Conservation (phyloP, 495 filamentous ascomycete genomes). For the Alectoria sarmentosa region DNA sequence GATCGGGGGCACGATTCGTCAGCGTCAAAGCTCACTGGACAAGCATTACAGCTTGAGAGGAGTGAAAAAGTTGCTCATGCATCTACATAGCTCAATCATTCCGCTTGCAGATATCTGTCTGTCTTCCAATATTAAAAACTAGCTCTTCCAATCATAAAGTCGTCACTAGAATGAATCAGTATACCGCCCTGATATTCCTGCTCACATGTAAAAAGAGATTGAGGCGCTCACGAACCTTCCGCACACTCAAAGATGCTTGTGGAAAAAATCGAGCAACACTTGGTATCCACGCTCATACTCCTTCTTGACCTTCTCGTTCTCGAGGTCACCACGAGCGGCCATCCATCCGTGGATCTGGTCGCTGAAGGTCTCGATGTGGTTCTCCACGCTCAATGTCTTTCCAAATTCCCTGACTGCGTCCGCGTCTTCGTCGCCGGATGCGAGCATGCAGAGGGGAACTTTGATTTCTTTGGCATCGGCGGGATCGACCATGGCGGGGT, state of each 20-base stretch:
- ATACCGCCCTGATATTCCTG: too few relatives aligned
- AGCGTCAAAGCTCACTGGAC: not conserved
- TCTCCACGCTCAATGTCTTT: slow-evolving; percentile 54
- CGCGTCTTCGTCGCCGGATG: slow-evolving; percentile 57
- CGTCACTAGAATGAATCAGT: too few relatives aligned
- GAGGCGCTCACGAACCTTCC: slow-evolving; percentile 8
- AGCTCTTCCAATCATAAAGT: not conserved
- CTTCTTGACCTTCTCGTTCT: slow-evolving; percentile 55
- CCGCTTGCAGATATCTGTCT: not conserved
- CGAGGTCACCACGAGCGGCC: slow-evolving; percentile 65
- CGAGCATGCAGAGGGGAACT: slow-evolving; percentile 58
- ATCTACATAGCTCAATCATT: not conserved
- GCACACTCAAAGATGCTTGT: slow-evolving; percentile 56
- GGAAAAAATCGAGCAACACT: slow-evolving; percentile 66
- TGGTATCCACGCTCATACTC: slow-evolving; percentile 80
- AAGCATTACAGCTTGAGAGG: not conserved
- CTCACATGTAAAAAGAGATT: not conserved
- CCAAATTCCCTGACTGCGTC: slow-evolving; percentile 68
- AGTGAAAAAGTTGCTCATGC: not conserved
- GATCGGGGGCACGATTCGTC: not conserved
- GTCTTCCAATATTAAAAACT: not conserved
- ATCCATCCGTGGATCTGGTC: slow-evolving; percentile 91
- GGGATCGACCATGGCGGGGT: slow-evolving; percentile 86
- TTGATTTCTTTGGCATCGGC: slow-evolving; percentile 60
- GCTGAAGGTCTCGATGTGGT: slow-evolving; percentile 71